Base-by-base conservation (phyloP, 805 yeast genomes). In the Candida argentea region DNA sequence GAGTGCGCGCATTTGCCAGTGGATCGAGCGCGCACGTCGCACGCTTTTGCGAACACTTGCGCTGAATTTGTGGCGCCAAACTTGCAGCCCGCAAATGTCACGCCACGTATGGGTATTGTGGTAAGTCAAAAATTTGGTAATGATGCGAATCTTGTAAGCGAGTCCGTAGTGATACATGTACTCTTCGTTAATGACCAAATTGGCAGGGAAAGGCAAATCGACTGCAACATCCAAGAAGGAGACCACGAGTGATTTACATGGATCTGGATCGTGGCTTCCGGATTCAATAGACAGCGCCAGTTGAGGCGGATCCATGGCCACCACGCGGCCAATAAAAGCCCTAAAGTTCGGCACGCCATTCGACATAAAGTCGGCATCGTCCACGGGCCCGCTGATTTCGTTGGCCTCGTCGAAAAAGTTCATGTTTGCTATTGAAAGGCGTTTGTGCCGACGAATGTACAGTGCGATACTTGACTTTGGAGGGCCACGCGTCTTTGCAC, bases 201-300 rank as follows among this genome's bases (percentile, higher is more conserved):
- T 85, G 27, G 85, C 53, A 0, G 99, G 99, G 46, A 84, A 91
- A 3, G 96, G 95, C 14, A 87, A 50, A n/a, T 65, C 52, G 5
- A 77, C 34, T 23, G 76, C 73, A 25, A 79, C 51, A 33, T 69
- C 70, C 7, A 79, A 48, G 28, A 67, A 66, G 26, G 74, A 60
- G 2, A 78, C 58, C 2, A 72, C 44, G 25, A 60, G 61, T 16
- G 59, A 46, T 20, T 38, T 39, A n/a, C 32, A 30, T 12, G 35
- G 37, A 30, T 38, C 35, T 14, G 27, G 37, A 20, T 34, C 37
- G 14, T 25, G 20, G 9, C 14, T 20, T 16, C 27, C 29, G 10
- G 25, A 31, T 11, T 30, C 29, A 9, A 23, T 22, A 11, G 35
- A 27, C 10, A 17, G 26, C 6, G 27, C 24, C 7, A 32, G 21